A percentile compares a stretch with the other conserved stretches of the same genome.
Evolutionary conservation across 2,329 filamentous ascomycete genomes (phyloP).

Genomic region (Alternaria sp.): DNA sequence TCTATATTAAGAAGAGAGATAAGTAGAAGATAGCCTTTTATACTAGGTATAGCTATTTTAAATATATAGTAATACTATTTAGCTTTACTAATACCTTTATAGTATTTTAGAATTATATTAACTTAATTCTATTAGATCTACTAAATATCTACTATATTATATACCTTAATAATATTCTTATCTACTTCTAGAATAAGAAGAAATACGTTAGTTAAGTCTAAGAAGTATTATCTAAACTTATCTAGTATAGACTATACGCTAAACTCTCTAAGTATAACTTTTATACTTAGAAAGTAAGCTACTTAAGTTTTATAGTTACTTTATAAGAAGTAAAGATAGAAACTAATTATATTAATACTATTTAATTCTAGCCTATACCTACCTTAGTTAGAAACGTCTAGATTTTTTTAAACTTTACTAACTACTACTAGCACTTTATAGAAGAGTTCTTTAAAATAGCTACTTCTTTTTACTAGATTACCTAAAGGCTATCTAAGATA

Average conservation of each 20-base stretch:
- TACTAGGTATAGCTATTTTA: background rate
- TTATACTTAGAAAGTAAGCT: background rate
- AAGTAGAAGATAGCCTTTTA: too few relatives aligned
- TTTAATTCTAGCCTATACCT: background rate
- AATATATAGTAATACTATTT: background rate
- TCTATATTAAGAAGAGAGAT: too few relatives aligned
- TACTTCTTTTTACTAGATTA: background rate
- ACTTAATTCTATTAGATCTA: background rate
- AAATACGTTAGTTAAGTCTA: background rate
- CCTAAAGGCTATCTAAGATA: background rate
- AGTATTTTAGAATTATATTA: too few relatives aligned
- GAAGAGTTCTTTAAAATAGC: background rate
- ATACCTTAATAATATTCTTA: background rate
- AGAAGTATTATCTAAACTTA: background rate
- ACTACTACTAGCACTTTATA: background rate
- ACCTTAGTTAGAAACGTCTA: background rate
- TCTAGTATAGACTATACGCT: background rate
- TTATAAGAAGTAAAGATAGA: background rate
- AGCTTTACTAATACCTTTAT: too few relatives aligned
- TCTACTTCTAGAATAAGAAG: background rate
- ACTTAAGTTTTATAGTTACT: background rate
- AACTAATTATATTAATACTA: too few relatives aligned
- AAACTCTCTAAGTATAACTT: background rate
- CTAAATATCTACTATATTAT: background rate
- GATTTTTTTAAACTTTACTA: background rate